Conservation (phyloP, 176 grass and related monocot genomes). For the maize (Zea mays) region Zm-B73-REFERENCE-NAM-5.0 NC_050097.1:1313501-1314000, state of each 20-base stretch:
- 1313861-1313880: conserved; percentile 4
- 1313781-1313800: conserved; percentile 31
- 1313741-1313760: background rate
- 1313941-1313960: conserved; percentile 15
- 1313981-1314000: background rate
- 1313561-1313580: conserved; percentile 49
- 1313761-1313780: conserved; percentile 30
- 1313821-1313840: conserved; percentile 4
- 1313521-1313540: conserved; percentile 67
- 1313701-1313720: background rate
- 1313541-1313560: conserved; percentile 82
- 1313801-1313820: conserved; percentile 31
- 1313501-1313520: conserved; percentile 72
- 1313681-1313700: conserved; percentile 39
- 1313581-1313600: conserved; percentile 42
- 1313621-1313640: conserved; percentile 40
- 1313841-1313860: conserved; percentile 32
- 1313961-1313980: background rate
- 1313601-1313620: conserved; percentile 35
- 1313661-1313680: conserved; percentile 85
- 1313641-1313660: conserved; percentile 44
- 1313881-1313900: background rate
- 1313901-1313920: background rate
- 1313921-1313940: background rate
- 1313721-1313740: background rate